phyloP scores from a whole-genome alignment of 306 rosid genomes.

The Acacia crassicarpa region DNA sequence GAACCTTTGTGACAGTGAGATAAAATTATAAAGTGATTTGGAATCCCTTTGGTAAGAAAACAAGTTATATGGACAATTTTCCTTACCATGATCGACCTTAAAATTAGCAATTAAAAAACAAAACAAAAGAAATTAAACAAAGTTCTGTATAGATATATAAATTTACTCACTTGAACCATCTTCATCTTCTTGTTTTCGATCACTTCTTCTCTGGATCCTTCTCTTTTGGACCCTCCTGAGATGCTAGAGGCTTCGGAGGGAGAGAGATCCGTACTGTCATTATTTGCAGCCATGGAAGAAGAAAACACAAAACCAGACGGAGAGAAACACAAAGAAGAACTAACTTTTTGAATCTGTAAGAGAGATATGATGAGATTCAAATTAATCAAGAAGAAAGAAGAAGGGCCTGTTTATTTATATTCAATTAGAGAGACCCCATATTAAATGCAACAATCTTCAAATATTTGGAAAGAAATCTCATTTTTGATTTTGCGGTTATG shows the following conservation, averaged over 20 bases:
- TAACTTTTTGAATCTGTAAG: conserved; percentile 11
- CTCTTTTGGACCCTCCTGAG: conserved; percentile 40
- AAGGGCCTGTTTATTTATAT: conserved; percentile 39
- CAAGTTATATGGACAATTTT: background rate
- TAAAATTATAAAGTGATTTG: background rate
- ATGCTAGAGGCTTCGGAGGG: conserved; percentile 49
- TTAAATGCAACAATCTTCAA: conserved; percentile 33
- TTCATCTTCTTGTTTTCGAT: background rate
- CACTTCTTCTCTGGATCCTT: background rate
- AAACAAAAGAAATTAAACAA: background rate
- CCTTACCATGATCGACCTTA: background rate
- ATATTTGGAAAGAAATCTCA: conserved; percentile 39
- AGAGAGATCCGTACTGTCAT: background rate
- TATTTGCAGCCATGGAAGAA: conserved; percentile 36
- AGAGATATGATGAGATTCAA: conserved; percentile 14
- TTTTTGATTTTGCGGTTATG: conserved; percentile 20
- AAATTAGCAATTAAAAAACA: background rate
- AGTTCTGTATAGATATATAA: background rate
- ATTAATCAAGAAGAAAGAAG: background rate
- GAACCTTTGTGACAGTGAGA: background rate
- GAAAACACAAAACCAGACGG: background rate
- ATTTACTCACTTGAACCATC: conserved; percentile 27
- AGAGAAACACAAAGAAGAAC: background rate
- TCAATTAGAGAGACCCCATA: conserved; percentile 10
- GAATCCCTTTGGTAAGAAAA: background rate